phyloP scores from a whole-genome alignment of 495 filamentous ascomycete genomes.

The Sabuloglossum arenarium region DNA sequence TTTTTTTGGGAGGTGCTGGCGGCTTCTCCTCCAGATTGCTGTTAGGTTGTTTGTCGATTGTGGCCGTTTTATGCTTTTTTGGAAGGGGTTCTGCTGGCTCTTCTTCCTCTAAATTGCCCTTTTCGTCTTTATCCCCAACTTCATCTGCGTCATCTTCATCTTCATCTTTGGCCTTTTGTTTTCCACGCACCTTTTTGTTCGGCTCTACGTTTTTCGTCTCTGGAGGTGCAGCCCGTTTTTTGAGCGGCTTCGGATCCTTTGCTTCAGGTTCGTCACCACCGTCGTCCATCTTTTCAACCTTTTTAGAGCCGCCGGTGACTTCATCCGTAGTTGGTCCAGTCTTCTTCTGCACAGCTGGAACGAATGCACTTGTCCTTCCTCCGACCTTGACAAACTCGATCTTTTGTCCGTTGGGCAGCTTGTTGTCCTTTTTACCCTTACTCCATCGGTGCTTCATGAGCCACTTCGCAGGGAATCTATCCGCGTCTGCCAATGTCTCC shows the following conservation, averaged over 20 bases:
- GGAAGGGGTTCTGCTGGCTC: background rate
- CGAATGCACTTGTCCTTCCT: constrained; percentile 71
- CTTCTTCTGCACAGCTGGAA: constrained; percentile 74
- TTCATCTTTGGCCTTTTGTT: background rate
- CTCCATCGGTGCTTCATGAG: constrained; percentile 81
- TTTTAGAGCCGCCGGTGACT: constrained; percentile 3
- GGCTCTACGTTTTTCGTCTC: too few relatives aligned
- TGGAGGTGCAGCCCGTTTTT: too few relatives aligned
- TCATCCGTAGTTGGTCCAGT: constrained; percentile 27
- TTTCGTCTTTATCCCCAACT: background rate
- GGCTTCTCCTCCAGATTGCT: too few relatives aligned
- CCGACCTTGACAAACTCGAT: constrained; percentile 72
- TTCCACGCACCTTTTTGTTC: too few relatives aligned
- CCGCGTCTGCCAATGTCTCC: constrained; percentile 58
- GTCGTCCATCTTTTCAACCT: too few relatives aligned
- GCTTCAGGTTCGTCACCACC: too few relatives aligned
- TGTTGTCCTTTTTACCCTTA: constrained; percentile 64
- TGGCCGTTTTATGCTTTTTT: background rate
- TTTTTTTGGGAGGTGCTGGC: too few relatives aligned
- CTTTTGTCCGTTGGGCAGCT: constrained; percentile 63
- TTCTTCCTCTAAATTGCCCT: background rate
- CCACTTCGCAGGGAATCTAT: constrained; percentile 75
- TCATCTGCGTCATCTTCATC: background rate
- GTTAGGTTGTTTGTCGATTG: background rate
- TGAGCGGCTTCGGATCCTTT: too few relatives aligned